These are phyloP conservation scores for Taphrina betulina DNA, from an alignment of 1,139 yeast genomes.

Conservation along the genomic window DNA sequence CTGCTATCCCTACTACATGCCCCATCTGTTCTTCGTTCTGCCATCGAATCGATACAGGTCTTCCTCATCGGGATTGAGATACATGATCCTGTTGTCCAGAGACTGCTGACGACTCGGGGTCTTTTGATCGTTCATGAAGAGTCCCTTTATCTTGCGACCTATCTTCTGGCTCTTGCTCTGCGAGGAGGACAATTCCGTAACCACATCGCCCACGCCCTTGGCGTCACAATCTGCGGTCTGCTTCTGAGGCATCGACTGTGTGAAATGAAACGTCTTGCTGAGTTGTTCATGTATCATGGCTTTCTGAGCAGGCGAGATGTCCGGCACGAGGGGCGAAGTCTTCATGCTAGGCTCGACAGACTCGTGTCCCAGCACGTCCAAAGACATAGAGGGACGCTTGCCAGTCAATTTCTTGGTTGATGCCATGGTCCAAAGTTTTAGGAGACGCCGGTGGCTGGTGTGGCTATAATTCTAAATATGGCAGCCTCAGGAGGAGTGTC, in stretches of 20 bases:
- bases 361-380: conserved; percentile 11
- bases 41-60: background rate
- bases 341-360: background rate
- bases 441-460: no score
- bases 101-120: conserved; percentile 7
- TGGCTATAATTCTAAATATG: no score
- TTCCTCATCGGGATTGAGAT: background rate
- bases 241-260: no score
- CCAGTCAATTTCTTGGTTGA: conserved; percentile 8
- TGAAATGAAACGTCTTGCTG: background rate
- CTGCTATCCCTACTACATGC: no score
- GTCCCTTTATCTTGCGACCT: conserved; percentile 18
- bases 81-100: conserved; percentile 1
- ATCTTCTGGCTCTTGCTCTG: conserved; percentile 7
- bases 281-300: conserved; percentile 22
- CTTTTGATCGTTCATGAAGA: conserved; percentile 17
- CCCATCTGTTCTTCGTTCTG: background rate
- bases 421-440: no score
- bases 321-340: conserved; percentile 25
- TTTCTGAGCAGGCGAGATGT: conserved; percentile 17
- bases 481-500: no score
- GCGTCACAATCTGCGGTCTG: no score
- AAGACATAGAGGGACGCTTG: conserved; percentile 21
- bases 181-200: no score
- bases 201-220: no score